Conservation (phyloP, 352 stramenopile genomes). For the Phytophthora citrophthora region DNA sequence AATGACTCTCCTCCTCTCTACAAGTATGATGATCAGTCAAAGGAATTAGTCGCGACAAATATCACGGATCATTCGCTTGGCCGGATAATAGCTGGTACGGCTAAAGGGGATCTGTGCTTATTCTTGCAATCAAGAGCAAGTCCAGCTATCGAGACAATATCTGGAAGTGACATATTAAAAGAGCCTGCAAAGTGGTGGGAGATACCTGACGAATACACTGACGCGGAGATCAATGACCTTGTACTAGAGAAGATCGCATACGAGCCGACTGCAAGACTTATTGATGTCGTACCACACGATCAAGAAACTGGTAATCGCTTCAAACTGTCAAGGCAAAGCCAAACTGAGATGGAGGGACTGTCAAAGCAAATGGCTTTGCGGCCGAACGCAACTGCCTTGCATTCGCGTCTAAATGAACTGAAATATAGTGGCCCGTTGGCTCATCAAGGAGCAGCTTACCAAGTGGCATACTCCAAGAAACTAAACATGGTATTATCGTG, state of each 20-base stretch:
- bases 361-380: constrained; percentile 53
- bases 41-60: constrained; percentile 51
- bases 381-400: constrained; percentile 50
- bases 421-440: constrained; percentile 60
- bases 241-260: constrained; percentile 66
- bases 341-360: constrained; percentile 64
- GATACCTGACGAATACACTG: constrained; percentile 68
- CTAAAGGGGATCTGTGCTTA: constrained; percentile 70
- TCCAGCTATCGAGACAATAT: constrained; percentile 40
- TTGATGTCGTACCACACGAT: constrained; percentile 71
- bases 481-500: constrained; percentile 61
- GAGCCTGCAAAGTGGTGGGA: constrained; percentile 81
- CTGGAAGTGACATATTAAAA: constrained; percentile 33
- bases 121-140: constrained; percentile 67
- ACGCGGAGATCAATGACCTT: constrained; percentile 68
- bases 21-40: constrained; percentile 55
- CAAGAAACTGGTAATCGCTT: constrained; percentile 70
- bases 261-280: constrained; percentile 59
- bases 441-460: constrained; percentile 48
- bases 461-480: constrained; percentile 65
- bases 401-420: constrained; percentile 50
- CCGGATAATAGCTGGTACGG: constrained; percentile 63
- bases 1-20: constrained; percentile 71
- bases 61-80: constrained; percentile 63
- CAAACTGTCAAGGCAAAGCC: constrained; percentile 60